A percentile compares a stretch with the other conserved stretches of the same genome.
phyloP scores from a whole-genome alignment of 2,329 filamentous ascomycete species.

The Penicillium hesseltinei region DNA sequence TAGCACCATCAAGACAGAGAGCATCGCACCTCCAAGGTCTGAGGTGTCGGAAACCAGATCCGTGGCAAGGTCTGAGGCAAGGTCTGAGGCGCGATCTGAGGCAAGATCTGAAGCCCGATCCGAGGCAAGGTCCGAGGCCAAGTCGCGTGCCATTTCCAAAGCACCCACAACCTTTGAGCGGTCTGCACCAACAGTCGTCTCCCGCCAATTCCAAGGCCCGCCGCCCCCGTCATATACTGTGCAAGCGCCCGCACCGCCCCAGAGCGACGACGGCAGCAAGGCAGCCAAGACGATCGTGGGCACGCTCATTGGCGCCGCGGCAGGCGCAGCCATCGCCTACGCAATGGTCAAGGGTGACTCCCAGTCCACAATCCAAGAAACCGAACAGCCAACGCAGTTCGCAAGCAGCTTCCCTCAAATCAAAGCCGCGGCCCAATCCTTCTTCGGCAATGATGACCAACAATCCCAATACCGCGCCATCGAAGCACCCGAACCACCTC shows the following conservation, averaged over 20 bases:
- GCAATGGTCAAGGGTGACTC: constrained; percentile 64
- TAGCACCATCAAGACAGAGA: constrained; percentile 30
- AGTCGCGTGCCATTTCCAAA: constrained; percentile 29
- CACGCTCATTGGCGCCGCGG: constrained; percentile 74
- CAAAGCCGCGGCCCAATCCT: constrained; percentile 23
- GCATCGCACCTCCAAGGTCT: constrained; percentile 30
- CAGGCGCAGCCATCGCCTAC: constrained; percentile 74
- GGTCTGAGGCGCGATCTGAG: not conserved
- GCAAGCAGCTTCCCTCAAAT: constrained; percentile 27
- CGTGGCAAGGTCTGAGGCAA: not conserved
- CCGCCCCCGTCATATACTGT: constrained; percentile 27
- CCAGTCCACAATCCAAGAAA: constrained; percentile 23
- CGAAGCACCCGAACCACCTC: constrained; percentile 31
- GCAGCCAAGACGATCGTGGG: constrained; percentile 66
- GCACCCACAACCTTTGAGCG: constrained; percentile 26
- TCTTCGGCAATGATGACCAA: constrained; percentile 4
- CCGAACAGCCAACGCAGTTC: constrained; percentile 23
- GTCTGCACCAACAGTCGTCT: constrained; percentile 21
- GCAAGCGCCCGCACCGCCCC: constrained; percentile 27
- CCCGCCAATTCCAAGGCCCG: constrained; percentile 23
- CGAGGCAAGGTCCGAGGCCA: not conserved
- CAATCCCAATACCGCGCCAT: constrained; percentile 30
- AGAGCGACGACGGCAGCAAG: constrained; percentile 44
- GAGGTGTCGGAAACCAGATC: constrained; percentile 14
- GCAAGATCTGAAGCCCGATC: not conserved